Percentiles rank a stretch among this genome's conserved stretches.
Evolutionary conservation across 192 early-diverging fungal genomes (phyloP).

Genomic region (Podochytrium sp.): DNA sequence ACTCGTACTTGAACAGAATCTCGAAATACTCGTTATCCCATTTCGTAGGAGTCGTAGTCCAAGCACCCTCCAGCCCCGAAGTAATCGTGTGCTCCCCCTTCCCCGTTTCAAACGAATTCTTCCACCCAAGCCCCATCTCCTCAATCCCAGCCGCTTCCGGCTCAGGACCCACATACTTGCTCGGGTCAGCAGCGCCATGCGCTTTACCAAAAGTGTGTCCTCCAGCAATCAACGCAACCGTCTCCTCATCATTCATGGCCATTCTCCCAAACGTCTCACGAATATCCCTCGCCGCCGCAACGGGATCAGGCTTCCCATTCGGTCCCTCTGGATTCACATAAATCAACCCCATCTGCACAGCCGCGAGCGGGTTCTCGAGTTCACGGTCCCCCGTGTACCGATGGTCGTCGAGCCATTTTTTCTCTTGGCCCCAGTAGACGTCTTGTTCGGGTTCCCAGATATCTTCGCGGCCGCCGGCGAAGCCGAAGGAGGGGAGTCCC

Average conservation of each 20-base stretch:
- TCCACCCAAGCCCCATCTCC: conserved; percentile 25
- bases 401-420: conserved; percentile 19
- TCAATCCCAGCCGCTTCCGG: conserved; percentile 20
- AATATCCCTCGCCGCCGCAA: conserved; percentile 15
- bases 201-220: conserved; percentile 33
- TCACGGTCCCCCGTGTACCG: conserved; percentile 14
- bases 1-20: conserved; percentile 35
- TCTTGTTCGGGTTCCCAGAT: conserved; percentile 24
- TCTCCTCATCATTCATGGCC: conserved; percentile 75
- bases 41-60: conserved; percentile 15
- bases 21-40: conserved; percentile 42
- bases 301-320: conserved; percentile 27
- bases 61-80: conserved; percentile 40
- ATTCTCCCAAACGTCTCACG: conserved; percentile 32
- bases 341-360: conserved; percentile 33
- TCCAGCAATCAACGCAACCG: conserved; percentile 47
- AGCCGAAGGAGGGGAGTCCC: conserved; percentile 31
- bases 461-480: conserved; percentile 36
- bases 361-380: conserved; percentile 27
- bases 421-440: conserved; percentile 21
- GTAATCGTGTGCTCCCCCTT: conserved; percentile 35
- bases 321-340: conserved; percentile 34
- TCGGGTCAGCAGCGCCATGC: conserved; percentile 30
- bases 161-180: conserved; percentile 17
- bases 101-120: conserved; percentile 26